phyloP scores from a whole-genome alignment of 495 filamentous ascomycete species.

The Umbilicaria muhlenbergii region DNA sequence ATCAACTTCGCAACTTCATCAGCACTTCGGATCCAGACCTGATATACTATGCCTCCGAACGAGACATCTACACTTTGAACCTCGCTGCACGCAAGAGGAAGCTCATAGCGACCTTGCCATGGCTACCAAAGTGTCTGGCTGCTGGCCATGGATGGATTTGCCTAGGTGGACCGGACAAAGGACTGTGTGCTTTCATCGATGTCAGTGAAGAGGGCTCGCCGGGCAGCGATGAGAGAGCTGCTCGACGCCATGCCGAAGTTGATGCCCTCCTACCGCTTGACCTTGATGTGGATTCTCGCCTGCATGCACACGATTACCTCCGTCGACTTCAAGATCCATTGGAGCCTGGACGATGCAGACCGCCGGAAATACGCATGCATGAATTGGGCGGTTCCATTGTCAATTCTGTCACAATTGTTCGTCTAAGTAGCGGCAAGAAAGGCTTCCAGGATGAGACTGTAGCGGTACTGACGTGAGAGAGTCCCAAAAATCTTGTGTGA shows the following conservation, averaged over 20 bases:
- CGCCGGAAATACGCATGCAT: conserved; percentile 33
- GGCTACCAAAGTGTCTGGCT: conserved; percentile 70
- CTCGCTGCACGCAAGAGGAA: conserved; percentile 55
- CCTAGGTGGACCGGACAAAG: conserved; percentile 65
- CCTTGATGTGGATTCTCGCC: conserved; percentile 23
- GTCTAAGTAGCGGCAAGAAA: conserved; percentile 32
- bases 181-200: conserved; percentile 68
- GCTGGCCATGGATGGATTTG: conserved; percentile 78
- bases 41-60: conserved; percentile 68
- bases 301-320: conserved; percentile 1
- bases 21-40: conserved; percentile 58
- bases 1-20: conserved; percentile 83
- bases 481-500: background rate
- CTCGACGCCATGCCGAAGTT: conserved; percentile 31
- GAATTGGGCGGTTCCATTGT: conserved; percentile 44
- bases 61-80: conserved; percentile 59
- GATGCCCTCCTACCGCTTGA: conserved; percentile 47
- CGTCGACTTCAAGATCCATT: background rate
- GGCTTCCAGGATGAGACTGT: conserved; percentile 41
- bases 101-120: conserved; percentile 62
- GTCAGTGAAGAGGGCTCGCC: conserved; percentile 27
- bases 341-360: conserved; percentile 7
- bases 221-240: conserved; percentile 18
- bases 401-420: conserved; percentile 57
- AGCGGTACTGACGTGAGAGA: conserved; percentile 41